A percentile compares a stretch with the other conserved stretches of the same genome.
These are phyloP conservation scores for Cryphonectria japonica DNA, from an alignment of 2,329 filamentous ascomycete genomes.

Conservation along the genomic window DNA sequence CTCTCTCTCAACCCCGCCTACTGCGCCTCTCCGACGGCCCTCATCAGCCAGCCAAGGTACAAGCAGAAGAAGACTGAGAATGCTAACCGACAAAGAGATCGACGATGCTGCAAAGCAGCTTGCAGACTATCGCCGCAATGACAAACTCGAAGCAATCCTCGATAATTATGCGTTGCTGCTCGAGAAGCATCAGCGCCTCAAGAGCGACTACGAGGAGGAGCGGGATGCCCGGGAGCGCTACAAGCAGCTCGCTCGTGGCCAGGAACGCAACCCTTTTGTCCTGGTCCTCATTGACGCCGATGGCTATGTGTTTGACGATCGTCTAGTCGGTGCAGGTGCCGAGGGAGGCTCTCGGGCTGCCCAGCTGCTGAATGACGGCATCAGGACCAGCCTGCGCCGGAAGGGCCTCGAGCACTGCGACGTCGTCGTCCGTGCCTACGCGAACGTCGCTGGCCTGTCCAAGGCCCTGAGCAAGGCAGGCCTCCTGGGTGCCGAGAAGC, in stretches of 20 bases:
- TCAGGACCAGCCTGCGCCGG: slow-evolving; percentile 53
- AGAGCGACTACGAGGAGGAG: slow-evolving; percentile 61
- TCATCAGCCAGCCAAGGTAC: not conserved
- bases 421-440: slow-evolving; percentile 59
- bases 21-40: not conserved
- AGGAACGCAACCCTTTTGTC: slow-evolving; percentile 61
- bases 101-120: slow-evolving; percentile 37
- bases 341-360: slow-evolving; percentile 62
- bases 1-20: not conserved
- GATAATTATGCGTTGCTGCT: slow-evolving; percentile 45
- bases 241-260: slow-evolving; percentile 53
- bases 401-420: slow-evolving; percentile 54
- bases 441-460: slow-evolving; percentile 57
- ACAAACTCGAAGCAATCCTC: slow-evolving; percentile 32
- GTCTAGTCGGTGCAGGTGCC: slow-evolving; percentile 49
- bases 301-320: slow-evolving; percentile 60
- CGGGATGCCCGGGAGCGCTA: slow-evolving; percentile 57
- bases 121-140: slow-evolving; percentile 37
- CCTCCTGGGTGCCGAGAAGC: slow-evolving; percentile 56
- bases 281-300: slow-evolving; percentile 66
- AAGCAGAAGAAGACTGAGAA: slow-evolving; percentile 13
- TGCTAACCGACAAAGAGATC: slow-evolving; percentile 37
- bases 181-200: slow-evolving; percentile 58
- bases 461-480: slow-evolving; percentile 53
- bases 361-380: slow-evolving; percentile 53